Percentiles rank a stretch among this genome's conserved stretches.
phyloP scores from a whole-genome alignment of 176 grass and related monocot genomes.

The Urochloa ruziziensis region DNA sequence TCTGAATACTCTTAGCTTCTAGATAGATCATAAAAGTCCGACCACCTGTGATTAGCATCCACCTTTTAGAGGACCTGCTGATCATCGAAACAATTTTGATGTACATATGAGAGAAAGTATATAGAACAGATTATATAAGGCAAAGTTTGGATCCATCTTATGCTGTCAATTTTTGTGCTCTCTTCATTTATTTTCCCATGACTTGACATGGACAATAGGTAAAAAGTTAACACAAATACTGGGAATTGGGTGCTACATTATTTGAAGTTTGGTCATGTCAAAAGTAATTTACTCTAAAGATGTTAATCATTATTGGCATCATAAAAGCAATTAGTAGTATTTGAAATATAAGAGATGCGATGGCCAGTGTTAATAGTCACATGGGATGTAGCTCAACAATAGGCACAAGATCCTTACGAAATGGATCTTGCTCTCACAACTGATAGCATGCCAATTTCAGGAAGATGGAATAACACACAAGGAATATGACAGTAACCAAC shows the following conservation, averaged over 20 bases:
- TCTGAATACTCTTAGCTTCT: constrained; percentile 42
- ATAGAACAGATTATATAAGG: not conserved
- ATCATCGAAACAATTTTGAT: constrained; percentile 11
- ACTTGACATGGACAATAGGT: not conserved
- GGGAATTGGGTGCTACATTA: not conserved
- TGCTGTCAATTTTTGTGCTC: not conserved
- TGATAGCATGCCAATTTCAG: not conserved
- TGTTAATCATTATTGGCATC: constrained; percentile 5
- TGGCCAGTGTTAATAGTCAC: constrained; percentile 1
- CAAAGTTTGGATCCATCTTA: not conserved
- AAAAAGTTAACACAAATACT: not conserved
- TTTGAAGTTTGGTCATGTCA: not conserved
- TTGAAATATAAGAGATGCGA: not conserved
- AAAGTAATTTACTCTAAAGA: not conserved
- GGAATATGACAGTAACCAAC: constrained; percentile 7
- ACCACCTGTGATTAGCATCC: constrained; percentile 25
- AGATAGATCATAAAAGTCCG: constrained; percentile 29
- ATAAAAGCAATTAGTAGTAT: not conserved
- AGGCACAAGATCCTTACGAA: constrained; percentile 22
- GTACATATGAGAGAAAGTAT: constrained; percentile 7
- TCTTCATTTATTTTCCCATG: not conserved
- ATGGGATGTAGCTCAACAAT: constrained; percentile 13
- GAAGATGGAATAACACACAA: constrained; percentile 16
- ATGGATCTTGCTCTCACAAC: constrained; percentile 34
- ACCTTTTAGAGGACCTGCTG: constrained; percentile 43